These are phyloP conservation scores for Cyberlindnera bimundalis DNA, from an alignment of 805 yeast genomes.

Conservation along the genomic window DNA sequence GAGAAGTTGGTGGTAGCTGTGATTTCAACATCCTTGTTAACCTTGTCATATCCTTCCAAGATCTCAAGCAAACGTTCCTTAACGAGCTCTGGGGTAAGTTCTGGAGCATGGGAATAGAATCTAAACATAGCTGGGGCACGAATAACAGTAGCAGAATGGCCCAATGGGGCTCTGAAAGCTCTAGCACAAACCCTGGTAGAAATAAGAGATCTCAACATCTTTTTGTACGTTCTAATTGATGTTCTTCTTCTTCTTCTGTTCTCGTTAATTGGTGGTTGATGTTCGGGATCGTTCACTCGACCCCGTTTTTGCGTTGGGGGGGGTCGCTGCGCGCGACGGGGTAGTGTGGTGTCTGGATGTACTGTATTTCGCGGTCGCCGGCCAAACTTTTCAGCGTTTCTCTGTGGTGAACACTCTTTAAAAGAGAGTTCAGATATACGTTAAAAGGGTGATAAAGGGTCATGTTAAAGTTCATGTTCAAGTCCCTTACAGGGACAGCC, in stretches of 20 bases:
- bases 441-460: too few relatives aligned
- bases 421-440: too few relatives aligned
- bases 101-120: constrained; percentile 56
- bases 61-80: constrained; percentile 60
- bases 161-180: constrained; percentile 2
- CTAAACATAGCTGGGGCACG: constrained; percentile 13
- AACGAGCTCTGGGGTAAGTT: constrained; percentile 59
- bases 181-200: not conserved
- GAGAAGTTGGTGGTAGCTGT: constrained; percentile 48
- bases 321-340: too few relatives aligned
- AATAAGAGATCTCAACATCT: constrained; percentile 9
- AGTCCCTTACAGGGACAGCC: constrained; percentile 20
- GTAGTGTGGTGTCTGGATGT: constrained; percentile 1
- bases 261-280: too few relatives aligned
- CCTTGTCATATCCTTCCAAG: constrained; percentile 62
- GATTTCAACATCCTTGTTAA: constrained; percentile 31
- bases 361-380: too few relatives aligned
- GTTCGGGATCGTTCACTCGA: too few relatives aligned
- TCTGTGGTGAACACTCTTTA: not conserved
- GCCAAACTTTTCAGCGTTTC: constrained; percentile 3
- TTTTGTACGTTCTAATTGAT: not conserved
- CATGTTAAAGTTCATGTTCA: constrained; percentile 27
- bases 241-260: not conserved
- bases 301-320: too few relatives aligned
- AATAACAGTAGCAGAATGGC: not conserved